Evolutionary conservation across 371 early-diverging fungal genomes (phyloP).

Genomic region (Zancudomyces culisetae): DNA sequence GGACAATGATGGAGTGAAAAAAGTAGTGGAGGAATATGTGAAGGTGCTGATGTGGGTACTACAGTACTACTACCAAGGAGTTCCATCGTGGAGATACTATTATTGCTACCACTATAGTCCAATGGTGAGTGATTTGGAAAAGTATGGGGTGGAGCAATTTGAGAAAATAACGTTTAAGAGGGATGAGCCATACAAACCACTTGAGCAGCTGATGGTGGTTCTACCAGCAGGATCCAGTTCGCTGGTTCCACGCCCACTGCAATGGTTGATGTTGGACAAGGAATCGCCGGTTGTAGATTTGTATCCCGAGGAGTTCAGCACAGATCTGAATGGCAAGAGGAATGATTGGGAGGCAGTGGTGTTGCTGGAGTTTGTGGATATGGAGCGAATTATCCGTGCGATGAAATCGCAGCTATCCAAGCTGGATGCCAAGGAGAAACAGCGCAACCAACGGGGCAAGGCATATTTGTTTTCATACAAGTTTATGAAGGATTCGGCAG

Average conservation of each 20-base stretch:
- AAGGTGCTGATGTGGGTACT: constrained; percentile 95
- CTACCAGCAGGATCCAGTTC: constrained; percentile 73
- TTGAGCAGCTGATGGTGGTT: constrained; percentile 98
- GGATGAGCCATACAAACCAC: constrained; percentile 78
- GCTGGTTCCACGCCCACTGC: constrained; percentile 66
- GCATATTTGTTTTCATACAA: constrained; percentile 40
- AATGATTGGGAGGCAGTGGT: constrained; percentile 96
- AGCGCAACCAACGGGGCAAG: constrained; percentile 55
- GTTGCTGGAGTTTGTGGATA: constrained; percentile 84
- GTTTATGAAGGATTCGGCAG: background rate
- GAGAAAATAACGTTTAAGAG: constrained; percentile 40
- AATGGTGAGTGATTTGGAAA: constrained; percentile 52
- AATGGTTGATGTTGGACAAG: constrained; percentile 65
- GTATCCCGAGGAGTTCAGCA: constrained; percentile 80
- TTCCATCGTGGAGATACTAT: constrained; percentile 96
- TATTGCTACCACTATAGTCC: constrained; percentile 98
- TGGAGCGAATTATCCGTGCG: constrained; percentile 54
- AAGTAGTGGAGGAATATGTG: constrained; percentile 60
- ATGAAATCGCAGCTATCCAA: constrained; percentile 43
- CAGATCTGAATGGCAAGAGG: constrained; percentile 96
- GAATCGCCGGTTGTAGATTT: constrained; percentile 75
- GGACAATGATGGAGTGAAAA: constrained; percentile 29
- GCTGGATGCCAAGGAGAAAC: constrained; percentile 53
- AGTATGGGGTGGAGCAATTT: constrained; percentile 35
- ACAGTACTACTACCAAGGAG: constrained; percentile 88